A percentile compares a stretch with the other conserved stretches of the same genome.
These are phyloP conservation scores for Fusarium sp. DNA, from an alignment of 2,329 filamentous ascomycete genomes.

Conservation along the genomic window DNA sequence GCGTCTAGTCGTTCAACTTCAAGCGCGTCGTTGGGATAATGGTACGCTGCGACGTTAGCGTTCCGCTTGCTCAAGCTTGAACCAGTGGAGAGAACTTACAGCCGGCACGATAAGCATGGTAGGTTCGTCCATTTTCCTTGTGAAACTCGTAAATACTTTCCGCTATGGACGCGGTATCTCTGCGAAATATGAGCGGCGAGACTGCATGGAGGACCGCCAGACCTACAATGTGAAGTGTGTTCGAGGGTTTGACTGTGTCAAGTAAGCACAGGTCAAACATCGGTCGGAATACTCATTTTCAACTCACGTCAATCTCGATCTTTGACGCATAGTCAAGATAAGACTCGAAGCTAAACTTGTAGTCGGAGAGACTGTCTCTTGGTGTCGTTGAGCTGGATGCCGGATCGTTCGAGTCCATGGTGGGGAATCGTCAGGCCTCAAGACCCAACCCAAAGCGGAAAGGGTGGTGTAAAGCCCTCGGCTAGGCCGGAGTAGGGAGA, in stretches of 20 bases:
- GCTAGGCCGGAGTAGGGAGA: background rate
- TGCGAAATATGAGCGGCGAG: background rate
- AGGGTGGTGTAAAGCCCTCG: background rate
- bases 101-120: background rate
- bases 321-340: background rate
- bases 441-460: background rate
- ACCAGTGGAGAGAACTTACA: background rate
- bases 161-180: background rate
- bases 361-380: background rate
- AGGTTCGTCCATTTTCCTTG: background rate
- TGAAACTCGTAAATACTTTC: background rate
- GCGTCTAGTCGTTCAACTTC: conserved; percentile 1
- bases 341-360: background rate
- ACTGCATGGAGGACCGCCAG: background rate
- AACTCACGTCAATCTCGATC: background rate
- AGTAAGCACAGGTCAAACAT: background rate
- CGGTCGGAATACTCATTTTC: background rate
- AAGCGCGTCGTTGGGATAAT: background rate
- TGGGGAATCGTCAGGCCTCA: background rate
- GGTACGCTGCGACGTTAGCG: background rate
- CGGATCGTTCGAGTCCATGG: background rate
- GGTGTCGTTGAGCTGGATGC: background rate
- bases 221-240: background rate
- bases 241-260: background rate
- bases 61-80: background rate